Base-by-base conservation (phyloP, 305 asterid species). In the Solanum hybrid region DNA sequence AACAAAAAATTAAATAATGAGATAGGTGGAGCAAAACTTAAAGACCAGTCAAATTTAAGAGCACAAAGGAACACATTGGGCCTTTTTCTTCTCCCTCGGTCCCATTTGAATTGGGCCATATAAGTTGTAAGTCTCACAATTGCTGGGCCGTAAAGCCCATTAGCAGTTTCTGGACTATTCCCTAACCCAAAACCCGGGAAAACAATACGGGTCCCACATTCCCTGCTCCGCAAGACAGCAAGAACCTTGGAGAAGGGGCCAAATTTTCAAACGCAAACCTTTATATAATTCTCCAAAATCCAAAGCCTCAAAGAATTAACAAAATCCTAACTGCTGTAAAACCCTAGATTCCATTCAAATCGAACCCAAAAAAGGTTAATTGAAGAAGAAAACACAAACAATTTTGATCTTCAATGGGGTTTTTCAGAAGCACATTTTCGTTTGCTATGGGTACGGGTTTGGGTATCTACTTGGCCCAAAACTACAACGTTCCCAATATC, bases 401-500 rank as follows among this genome's bases (percentile, higher is more conserved):
- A 1, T n/a, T 87, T 78, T 7, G 76, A 45, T 51, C 64, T 27
- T 10, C 37, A 32, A 95, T 95, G 98, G 96, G 94, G 35, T 86
- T 94, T 14, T 86, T 95, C 64, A 91, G 86, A 90, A 94, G 93
- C 93, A 45, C 93, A 81, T 94, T 95, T 90, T 89, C 94, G 29
- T 95, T 95, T 92, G 84, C 92, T 90, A 26, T 92, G 71, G 98
- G 97, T 71, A 94, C 97, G 37, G 93, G 89, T 24, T 91, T 93
- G 73, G 98, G 99, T 51, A 91, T 96, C 38, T 96, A 95, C 90
- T 80, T 92, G 36, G 99, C 98, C 87, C 99, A 96, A 95, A 95
- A 95, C 88, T 96, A 96, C 94, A 93, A 92, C 93, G 98, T 95
- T 15, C 99, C 98, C 42, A 94, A 95, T 60, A 86, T 96, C 31